Conservation (phyloP, 768 basidiomycete genomes). For the Galerina marginata region DNA sequence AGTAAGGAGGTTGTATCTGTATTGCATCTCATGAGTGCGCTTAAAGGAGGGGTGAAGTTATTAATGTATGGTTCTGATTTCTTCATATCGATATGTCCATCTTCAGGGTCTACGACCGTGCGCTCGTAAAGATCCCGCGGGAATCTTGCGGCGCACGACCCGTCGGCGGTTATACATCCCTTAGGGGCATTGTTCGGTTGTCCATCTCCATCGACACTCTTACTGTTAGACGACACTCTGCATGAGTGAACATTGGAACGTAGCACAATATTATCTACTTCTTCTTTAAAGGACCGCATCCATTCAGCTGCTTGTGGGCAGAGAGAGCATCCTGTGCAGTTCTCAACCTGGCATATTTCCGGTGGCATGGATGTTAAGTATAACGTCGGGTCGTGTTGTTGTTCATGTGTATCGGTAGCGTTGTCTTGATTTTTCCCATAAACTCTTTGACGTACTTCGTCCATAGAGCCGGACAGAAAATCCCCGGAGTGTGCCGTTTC, state of each 20-base stretch:
- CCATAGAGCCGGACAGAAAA: conserved; percentile 28
- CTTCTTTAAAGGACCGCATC: no score
- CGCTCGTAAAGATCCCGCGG: conserved; percentile 30
- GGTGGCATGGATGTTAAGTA: neutral
- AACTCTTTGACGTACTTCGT: conserved; percentile 15
- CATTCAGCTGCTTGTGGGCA: no score
- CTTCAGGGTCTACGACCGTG: conserved; percentile 29
- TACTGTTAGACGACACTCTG: neutral
- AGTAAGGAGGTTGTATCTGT: conserved; percentile 43
- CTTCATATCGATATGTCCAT: conserved; percentile 35
- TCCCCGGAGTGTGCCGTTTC: conserved; percentile 37
- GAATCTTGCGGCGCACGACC: conserved; percentile 41
- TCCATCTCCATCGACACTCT: neutral
- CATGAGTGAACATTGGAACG: neutral
- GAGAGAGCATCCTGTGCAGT: no score
- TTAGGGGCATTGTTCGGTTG: neutral
- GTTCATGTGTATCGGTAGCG: no score
- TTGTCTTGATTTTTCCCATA: neutral
- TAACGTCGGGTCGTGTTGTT: no score
- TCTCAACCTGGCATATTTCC: no score
- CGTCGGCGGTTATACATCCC: conserved; percentile 34
- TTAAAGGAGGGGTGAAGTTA: conserved; percentile 32
- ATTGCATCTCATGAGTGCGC: conserved; percentile 42
- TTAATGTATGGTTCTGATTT: conserved; percentile 44
- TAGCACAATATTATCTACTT: no score